phyloP scores from a whole-genome alignment of 2,329 filamentous ascomycete genomes.

The Hypoxylon sp. region DNA sequence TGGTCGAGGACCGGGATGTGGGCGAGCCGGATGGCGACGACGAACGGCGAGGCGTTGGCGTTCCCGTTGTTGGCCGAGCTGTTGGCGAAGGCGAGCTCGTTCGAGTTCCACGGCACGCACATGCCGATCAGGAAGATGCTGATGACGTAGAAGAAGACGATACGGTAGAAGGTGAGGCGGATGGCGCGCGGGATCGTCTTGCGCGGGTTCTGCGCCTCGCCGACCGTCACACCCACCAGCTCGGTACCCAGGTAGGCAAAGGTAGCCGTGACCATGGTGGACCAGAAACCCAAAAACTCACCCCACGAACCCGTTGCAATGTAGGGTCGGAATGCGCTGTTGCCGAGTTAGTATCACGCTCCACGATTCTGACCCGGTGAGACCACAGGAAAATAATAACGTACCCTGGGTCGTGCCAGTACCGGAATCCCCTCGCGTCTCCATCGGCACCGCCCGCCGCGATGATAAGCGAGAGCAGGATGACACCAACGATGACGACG shows the following conservation, averaged over 20 bases:
- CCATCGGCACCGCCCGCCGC: slow-evolving; percentile 73
- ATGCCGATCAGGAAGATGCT: slow-evolving; percentile 81
- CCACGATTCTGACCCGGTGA: slow-evolving; percentile 26
- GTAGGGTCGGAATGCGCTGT: slow-evolving; percentile 62
- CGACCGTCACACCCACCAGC: slow-evolving; percentile 81
- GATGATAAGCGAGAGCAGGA: slow-evolving; percentile 72
- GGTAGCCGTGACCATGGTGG: slow-evolving; percentile 78
- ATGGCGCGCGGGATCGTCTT: slow-evolving; percentile 81
- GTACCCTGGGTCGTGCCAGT: slow-evolving; percentile 71
- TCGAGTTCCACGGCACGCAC: slow-evolving; percentile 78
- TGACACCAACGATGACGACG: slow-evolving; percentile 72
- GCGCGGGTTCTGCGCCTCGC: slow-evolving; percentile 82
- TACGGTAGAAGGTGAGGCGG: slow-evolving; percentile 84
- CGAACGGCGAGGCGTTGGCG: slow-evolving; percentile 77
- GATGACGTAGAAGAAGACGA: slow-evolving; percentile 82
- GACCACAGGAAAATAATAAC: slow-evolving; percentile 43
- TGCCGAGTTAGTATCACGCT: slow-evolving; percentile 25
- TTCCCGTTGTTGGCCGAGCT: slow-evolving; percentile 59
- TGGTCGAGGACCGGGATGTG: slow-evolving; percentile 72
- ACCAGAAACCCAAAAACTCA: slow-evolving; percentile 74
- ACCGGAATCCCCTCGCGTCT: slow-evolving; percentile 72
- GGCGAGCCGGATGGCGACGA: slow-evolving; percentile 75
- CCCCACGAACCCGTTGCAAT: slow-evolving; percentile 59
- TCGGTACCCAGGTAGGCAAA: slow-evolving; percentile 85
- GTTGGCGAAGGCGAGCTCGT: slow-evolving; percentile 69